A percentile compares a stretch with the other conserved stretches of the same genome.
phyloP scores from a whole-genome alignment of 352 stramenopile species.

The Phytophthora citrophthora region DNA sequence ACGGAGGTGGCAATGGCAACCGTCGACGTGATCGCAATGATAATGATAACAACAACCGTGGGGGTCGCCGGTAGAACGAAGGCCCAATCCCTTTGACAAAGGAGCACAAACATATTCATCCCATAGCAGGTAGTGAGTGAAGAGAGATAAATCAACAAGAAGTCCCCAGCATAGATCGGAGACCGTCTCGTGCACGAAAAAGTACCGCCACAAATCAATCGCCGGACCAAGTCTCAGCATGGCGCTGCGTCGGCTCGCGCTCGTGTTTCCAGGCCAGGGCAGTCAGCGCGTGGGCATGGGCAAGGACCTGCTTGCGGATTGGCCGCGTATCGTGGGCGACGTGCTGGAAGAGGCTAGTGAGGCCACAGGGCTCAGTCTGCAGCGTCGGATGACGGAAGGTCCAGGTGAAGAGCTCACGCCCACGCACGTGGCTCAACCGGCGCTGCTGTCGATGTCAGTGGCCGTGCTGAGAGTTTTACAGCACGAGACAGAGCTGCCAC shows the following conservation, averaged over 20 bases:
- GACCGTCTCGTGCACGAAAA: conserved; percentile 16
- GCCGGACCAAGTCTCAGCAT: conserved; percentile 23
- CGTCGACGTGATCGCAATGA: conserved; percentile 47
- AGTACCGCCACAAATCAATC: conserved; percentile 17
- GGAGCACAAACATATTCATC: conserved; percentile 9
- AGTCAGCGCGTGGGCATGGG: conserved; percentile 84
- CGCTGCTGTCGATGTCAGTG: conserved; percentile 81
- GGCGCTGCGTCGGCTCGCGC: conserved; percentile 49
- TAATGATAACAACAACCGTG: conserved; percentile 41
- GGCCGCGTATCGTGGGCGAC: conserved; percentile 57
- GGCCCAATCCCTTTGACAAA: too few relatives aligned
- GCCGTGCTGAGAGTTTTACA: conserved; percentile 77
- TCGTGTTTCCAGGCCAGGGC: conserved; percentile 88
- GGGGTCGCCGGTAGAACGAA: conserved; percentile 48
- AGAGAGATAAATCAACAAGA: conserved; percentile 17
- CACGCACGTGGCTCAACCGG: conserved; percentile 80
- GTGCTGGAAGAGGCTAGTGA: conserved; percentile 85
- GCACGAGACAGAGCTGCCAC: conserved; percentile 56
- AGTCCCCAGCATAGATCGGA: background rate
- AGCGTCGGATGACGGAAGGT: conserved; percentile 64
- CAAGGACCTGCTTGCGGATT: conserved; percentile 76
- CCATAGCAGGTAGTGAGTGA: conserved; percentile 20
- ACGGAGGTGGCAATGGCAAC: conserved; percentile 18
- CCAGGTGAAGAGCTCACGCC: conserved; percentile 66
- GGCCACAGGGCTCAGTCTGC: conserved; percentile 64